Evolutionary conservation across 129 eudicot species (phyloP).

Genomic region (Arctium minus): DNA sequence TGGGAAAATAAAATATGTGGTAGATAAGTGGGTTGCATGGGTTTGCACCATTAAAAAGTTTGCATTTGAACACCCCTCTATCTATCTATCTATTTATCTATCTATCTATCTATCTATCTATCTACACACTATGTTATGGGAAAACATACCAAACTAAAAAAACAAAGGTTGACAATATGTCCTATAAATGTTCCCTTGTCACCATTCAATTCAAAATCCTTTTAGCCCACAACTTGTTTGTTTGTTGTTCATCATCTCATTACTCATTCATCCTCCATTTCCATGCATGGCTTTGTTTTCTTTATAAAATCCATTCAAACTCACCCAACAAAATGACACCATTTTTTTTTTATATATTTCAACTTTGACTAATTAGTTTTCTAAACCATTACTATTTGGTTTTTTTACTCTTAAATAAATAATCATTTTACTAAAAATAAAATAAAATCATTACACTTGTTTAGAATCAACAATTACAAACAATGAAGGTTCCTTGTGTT

Average conservation of each 20-base stretch:
- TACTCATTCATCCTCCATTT: conserved; percentile 21
- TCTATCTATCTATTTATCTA: too few relatives aligned
- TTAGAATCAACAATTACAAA: too few relatives aligned
- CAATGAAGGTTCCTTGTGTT: background rate
- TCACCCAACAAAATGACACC: conserved; percentile 13
- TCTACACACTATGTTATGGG: background rate
- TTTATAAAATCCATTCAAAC: background rate
- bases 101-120: too few relatives aligned
- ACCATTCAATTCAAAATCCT: conserved; percentile 19
- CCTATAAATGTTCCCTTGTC: conserved; percentile 33
- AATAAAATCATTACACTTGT: background rate
- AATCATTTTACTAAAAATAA: background rate
- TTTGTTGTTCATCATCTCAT: conserved; percentile 18
- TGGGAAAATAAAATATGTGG: too few relatives aligned
- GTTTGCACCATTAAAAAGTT: too few relatives aligned
- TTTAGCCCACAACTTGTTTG: conserved; percentile 28
- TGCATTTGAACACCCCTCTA: too few relatives aligned
- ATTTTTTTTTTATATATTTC: background rate
- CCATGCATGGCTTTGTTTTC: conserved; percentile 6
- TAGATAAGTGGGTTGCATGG: too few relatives aligned
- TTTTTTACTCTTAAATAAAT: background rate
- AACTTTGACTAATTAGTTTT: conserved; percentile 9
- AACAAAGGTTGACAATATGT: conserved; percentile 24
- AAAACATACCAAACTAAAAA: background rate
- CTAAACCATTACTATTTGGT: background rate